Conservation (phyloP, 441 rosid species). For the Corymbia calophylla region DNA sequence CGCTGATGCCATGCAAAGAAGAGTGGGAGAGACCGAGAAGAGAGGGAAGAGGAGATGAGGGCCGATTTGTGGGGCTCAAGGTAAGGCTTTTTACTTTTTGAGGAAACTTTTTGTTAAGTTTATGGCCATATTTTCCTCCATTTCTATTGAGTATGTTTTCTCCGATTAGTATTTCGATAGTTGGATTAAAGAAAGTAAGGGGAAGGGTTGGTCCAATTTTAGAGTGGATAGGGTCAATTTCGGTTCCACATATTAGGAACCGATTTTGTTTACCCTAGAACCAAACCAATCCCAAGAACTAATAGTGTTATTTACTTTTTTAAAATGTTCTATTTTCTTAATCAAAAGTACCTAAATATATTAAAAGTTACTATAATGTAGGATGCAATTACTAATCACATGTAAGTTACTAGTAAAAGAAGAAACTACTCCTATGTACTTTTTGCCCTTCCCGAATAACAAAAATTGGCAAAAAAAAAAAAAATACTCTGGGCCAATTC, state of each 20-base stretch:
- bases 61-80: not conserved
- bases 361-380: too few relatives aligned
- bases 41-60: not conserved
- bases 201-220: not conserved
- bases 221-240: not conserved
- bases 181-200: not conserved
- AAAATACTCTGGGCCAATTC: rapidly evolving
- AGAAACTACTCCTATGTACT: not conserved
- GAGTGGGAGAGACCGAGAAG: not conserved
- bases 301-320: too few relatives aligned
- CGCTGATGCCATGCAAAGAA: not conserved
- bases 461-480: not conserved
- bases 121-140: not conserved
- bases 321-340: too few relatives aligned
- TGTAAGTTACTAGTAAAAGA: not conserved
- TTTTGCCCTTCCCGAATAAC: not conserved
- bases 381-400: not conserved
- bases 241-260: not conserved
- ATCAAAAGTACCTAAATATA: too few relatives aligned
- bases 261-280: not conserved
- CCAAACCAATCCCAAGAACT: too few relatives aligned
- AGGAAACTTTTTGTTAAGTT: too few relatives aligned
- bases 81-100: not conserved
- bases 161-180: not conserved
- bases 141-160: not conserved